Evolutionary conservation across 805 yeast species (phyloP).

Genomic region (Candida takata): DNA sequence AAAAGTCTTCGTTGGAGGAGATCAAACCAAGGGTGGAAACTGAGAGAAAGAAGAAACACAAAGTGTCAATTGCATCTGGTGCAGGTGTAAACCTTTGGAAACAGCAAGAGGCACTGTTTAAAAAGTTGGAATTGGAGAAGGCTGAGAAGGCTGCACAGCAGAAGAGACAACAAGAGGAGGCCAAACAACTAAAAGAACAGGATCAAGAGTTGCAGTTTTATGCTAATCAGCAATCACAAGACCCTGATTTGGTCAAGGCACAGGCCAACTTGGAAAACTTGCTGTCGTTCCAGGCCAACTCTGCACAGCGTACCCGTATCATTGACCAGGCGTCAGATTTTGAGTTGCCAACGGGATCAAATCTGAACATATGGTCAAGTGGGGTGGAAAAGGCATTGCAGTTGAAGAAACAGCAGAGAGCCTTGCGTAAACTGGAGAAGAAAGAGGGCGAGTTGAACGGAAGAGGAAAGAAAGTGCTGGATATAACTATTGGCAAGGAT

Average conservation of each 20-base stretch:
- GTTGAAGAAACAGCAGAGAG: conserved; percentile 78
- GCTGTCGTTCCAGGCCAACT: conserved; percentile 74
- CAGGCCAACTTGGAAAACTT: conserved; percentile 67
- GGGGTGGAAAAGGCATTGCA: conserved; percentile 84
- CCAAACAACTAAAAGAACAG: conserved; percentile 34
- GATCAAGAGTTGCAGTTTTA: conserved; percentile 38
- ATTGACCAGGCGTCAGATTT: conserved; percentile 91
- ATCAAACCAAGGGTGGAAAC: conserved; percentile 2
- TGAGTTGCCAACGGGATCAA: conserved; percentile 50
- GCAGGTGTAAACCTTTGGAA: conserved; percentile 61
- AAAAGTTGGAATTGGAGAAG: conserved; percentile 46
- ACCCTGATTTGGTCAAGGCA: conserved; percentile 60
- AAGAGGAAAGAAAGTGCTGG: conserved; percentile 65
- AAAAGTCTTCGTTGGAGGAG: conserved; percentile 38
- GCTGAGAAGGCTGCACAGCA: conserved; percentile 27
- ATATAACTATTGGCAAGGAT: conserved; percentile 65
- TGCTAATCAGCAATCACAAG: conserved; percentile 34
- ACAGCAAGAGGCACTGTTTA: conserved; percentile 60
- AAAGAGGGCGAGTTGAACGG: conserved; percentile 56
- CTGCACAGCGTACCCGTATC: conserved; percentile 84
- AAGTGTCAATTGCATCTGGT: conserved; percentile 49
- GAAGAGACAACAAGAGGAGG: conserved; percentile 29
- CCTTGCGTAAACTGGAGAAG: conserved; percentile 55
- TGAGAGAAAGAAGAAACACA: conserved; percentile 26
- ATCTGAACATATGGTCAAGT: conserved; percentile 67